Evolutionary conservation across 2,329 filamentous ascomycete genomes (phyloP), one percentile per base, ranked within the genome.

Genomic region (Trichoderma gracile): DNA sequence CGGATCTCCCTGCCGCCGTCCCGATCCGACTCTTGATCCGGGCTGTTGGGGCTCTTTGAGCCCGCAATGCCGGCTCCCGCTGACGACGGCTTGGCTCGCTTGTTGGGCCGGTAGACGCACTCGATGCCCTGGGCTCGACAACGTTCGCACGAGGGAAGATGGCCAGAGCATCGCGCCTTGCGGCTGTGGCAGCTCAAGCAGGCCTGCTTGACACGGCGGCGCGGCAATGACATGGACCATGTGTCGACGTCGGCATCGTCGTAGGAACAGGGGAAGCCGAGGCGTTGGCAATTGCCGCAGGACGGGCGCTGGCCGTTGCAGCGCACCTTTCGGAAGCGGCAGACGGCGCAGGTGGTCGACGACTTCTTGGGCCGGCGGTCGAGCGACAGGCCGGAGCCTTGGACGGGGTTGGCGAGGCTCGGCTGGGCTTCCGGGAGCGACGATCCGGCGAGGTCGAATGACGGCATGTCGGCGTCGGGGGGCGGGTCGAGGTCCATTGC

Each of bases 101-200:
- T 83, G 12, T 80, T 79, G 5, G 79, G 78, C 21, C 81, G 80
- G 68, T 86, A 86, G 61, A 86, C 75, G 63, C 84, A 86, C 33
- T 85, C 81, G 58, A 85, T 81, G 8, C 81, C 82, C 59, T 85
- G 83, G 5, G 77, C 74, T 23, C 81, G 80, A 45, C 77, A 79
- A 21, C 77, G 77, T 57, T 85, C 82, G 69, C 84, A 86, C 59
- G 80, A 78, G 3, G 84, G 84, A 56, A 81, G 77, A 67, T 84
- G 80, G n/a, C 84, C 84, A 59, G 81, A 85, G 74, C 84, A 86
- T 55, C 83, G 78, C 33, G 84, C 84, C 71, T 86, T 86, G 68
- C 84, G 78, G 40, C 82, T 81, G 67, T 86, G 84, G 72, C 84
- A 86, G 70, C 80, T 84, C 69, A 82, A 78, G 68, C 84, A 86